Conservation (phyloP, 805 yeast species). For the Cyberlindnera maclurae region DNA sequence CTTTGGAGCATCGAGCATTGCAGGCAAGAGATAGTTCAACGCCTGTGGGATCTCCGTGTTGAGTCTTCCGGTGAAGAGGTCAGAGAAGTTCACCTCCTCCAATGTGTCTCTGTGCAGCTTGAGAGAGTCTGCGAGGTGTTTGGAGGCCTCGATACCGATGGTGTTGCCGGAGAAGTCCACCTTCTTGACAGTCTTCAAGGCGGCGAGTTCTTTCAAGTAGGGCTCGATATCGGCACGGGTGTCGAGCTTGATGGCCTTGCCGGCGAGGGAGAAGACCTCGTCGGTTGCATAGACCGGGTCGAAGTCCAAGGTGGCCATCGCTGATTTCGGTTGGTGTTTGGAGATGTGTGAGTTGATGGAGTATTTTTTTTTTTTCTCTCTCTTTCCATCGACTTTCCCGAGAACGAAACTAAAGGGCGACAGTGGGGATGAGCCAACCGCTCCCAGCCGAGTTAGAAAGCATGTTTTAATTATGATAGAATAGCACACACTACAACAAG, state of each 20-base stretch:
- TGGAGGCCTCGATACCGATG: constrained; percentile 84
- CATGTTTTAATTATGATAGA: no score
- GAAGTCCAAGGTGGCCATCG: constrained; percentile 36
- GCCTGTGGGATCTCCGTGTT: constrained; percentile 92
- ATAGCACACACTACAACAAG: no score
- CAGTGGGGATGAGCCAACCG: no score
- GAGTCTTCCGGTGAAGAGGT: constrained; percentile 89
- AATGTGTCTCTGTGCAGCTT: constrained; percentile 35
- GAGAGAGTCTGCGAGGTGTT: constrained; percentile 54
- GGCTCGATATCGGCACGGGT: constrained; percentile 65
- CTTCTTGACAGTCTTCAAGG: constrained; percentile 33
- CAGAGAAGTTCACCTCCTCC: constrained; percentile 77
- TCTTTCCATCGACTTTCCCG: no score
- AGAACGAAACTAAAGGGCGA: no score
- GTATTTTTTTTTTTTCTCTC: constrained; percentile 1
- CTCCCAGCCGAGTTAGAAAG: no score
- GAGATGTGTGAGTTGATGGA: background rate
- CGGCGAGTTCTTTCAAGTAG: constrained; percentile 50
- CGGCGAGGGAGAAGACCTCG: constrained; percentile 56
- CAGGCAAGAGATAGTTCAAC: constrained; percentile 63
- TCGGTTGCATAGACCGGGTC: constrained; percentile 35
- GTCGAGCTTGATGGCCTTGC: constrained; percentile 72
- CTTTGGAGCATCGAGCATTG: constrained; percentile 59
- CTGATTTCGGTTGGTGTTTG: background rate
- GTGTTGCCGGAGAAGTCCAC: constrained; percentile 91